phyloP scores from a whole-genome alignment of 2,329 filamentous ascomycete genomes.

The Penicillium hesseltinei region DNA sequence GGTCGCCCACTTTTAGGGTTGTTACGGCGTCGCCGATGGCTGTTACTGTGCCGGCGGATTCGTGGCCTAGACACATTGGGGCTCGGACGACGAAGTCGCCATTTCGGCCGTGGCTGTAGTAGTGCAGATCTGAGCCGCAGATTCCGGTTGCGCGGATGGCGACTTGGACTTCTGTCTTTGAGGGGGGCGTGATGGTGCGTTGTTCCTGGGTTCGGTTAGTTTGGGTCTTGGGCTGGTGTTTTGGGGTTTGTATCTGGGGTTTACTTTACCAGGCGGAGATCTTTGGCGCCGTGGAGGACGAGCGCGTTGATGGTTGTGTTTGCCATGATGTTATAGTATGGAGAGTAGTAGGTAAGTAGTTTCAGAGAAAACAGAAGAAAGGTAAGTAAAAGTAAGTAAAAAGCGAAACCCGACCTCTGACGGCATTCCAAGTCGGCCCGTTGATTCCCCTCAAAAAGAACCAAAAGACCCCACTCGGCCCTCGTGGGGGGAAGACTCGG shows the following conservation, averaged over 20 bases:
- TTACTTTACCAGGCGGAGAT: constrained; percentile 55
- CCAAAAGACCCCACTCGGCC: constrained; percentile 1
- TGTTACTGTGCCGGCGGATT: constrained; percentile 76
- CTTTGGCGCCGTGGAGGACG: constrained; percentile 62
- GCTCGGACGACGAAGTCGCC: constrained; percentile 79
- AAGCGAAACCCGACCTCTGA: constrained; percentile 1
- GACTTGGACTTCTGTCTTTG: constrained; percentile 60
- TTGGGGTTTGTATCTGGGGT: background rate
- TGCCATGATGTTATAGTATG: constrained; percentile 23
- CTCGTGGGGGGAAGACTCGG: constrained; percentile 12
- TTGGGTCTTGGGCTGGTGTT: background rate
- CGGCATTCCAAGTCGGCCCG: constrained; percentile 8
- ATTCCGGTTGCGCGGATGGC: constrained; percentile 65
- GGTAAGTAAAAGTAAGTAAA: background rate
- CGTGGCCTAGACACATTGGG: constrained; percentile 77
- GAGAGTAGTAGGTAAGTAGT: background rate
- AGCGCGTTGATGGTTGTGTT: constrained; percentile 37
- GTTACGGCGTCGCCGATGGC: constrained; percentile 64
- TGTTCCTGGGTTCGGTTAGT: constrained; percentile 50
- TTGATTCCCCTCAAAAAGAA: constrained; percentile 7
- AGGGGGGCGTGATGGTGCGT: constrained; percentile 48
- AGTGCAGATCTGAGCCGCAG: constrained; percentile 73
- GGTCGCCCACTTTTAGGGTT: constrained; percentile 68
- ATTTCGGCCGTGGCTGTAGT: constrained; percentile 84
- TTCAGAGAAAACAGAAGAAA: background rate